Base-by-base conservation (phyloP, 78 protist species). In the Goniomonas avonlea region DNA sequence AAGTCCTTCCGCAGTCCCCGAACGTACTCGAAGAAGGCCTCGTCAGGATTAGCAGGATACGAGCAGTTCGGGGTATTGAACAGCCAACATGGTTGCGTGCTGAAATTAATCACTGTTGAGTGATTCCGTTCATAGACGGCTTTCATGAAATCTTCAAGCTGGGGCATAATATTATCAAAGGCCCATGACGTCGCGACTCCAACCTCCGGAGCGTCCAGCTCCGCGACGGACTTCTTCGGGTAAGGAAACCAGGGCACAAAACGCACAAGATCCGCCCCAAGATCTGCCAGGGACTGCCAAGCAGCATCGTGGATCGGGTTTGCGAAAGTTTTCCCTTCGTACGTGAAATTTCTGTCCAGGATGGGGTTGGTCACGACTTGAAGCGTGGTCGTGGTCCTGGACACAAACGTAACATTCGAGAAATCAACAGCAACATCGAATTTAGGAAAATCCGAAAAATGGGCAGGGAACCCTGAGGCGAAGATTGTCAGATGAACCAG, bases 1-100 rank as follows among this genome's bases (percentile, higher is more conserved):
- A 23, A 7, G 8, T 18, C 76, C 76, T 31, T 37, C 38, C n/a
- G 76, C 34, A 48, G n/a, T n/a, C n/a, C n/a, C n/a, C n/a, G n/a
- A n/a, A n/a, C n/a, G n/a, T 69, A 69, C 2, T 21, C 76, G 8
- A 21, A 69, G 23, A 20, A 11, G 11, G 11, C 76, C 76, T 7
- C 18, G 34, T 43, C 31, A 4, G 76, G 76, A 25, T 69, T 23
- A 3, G 43, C 48, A 5, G 76, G 76, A 13, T 69, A 69, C 21
- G 3, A 4, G 55, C 76, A 69, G 3, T 38, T 13, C 11, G 3
- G 27, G 3, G 76, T 69, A 13, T 69, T 48, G 20, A 39, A 69
- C 58, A 69, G 25, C 76, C 76, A 69, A n/a, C 55, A 39, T 31
- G 76, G 76, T 13, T 38, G 15, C 39, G 76, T 69, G 53, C 41